Base-by-base conservation (phyloP, 2,329 filamentous ascomycete species). In the Aspergillus felis region DNA sequence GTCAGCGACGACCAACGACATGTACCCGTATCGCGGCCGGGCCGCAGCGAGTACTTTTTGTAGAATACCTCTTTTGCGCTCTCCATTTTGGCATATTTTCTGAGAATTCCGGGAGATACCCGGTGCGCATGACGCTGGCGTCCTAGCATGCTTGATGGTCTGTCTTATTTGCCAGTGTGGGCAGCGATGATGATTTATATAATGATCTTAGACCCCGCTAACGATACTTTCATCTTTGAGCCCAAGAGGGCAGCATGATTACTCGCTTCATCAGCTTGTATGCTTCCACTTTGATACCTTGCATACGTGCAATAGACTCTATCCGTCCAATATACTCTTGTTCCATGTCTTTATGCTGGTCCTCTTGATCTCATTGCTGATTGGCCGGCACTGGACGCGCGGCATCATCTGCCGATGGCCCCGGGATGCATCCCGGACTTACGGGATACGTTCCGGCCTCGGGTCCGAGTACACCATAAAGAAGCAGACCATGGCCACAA, bases 1-100 rank as follows among this genome's bases (percentile, higher is more conserved):
- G 77, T 79, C 48, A 71, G 74, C 52, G 77, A 78, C 60, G 77
- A 79, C 54, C 73, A 77, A 68, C 72, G 77, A 59, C 76, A 79
- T 63, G 72, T 78, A 55, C 77, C 77, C 42, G 65, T 66, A 50
- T 72, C 74, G 56, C 71, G 77, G 65, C 76, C 76, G 52, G 76
- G 75, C 57, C 76, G 77, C 61, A 78, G 77, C 66, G 77, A 79
- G 68, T 79, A 79, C 66, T 79, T 79, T 59, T 65, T 78, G 68
- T 78, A 75, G 71, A 57, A 70, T 68, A 64, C 59, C 50, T 52
- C 53, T 53, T 46, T 60, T 14, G 22, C 24, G 50, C 46, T 55
- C 35, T 52, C 53, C 56, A 55, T 50, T 35, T 48, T 58, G 56
- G 38, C 42, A 57, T 58, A 24, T 55, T 58, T 42, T 54, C 35